Evolutionary conservation across 495 filamentous ascomycete genomes (phyloP), one percentile per base, ranked within the genome.

Genomic region (Lasiosphaeria miniovina): DNA sequence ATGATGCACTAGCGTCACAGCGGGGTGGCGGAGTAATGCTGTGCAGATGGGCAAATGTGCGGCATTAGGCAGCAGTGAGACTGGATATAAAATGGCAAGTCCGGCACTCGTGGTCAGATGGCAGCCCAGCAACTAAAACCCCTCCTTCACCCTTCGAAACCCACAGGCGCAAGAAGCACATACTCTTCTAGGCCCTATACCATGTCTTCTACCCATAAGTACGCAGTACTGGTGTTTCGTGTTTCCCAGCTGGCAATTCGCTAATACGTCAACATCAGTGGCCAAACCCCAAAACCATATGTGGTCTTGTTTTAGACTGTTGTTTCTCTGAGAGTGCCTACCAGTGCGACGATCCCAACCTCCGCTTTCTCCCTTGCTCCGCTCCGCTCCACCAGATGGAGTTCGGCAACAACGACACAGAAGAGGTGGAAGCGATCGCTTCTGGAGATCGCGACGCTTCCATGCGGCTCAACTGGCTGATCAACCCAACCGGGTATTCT

Each of bases 391-490:
- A n/a, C n/a, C n/a, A n/a, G n/a, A n/a, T n/a, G n/a, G n/a, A n/a
- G n/a, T n/a, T n/a, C n/a, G n/a, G n/a, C n/a, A n/a, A n/a, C n/a
- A n/a, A n/a, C n/a, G n/a, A n/a, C n/a, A n/a, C n/a, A n/a, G n/a
- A n/a, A n/a, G n/a, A n/a, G n/a, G n/a, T n/a, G n/a, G n/a, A n/a
- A n/a, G n/a, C n/a, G n/a, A n/a, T n/a, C n/a, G n/a, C n/a, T n/a
- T n/a, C n/a, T n/a, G n/a, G n/a, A n/a, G n/a, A n/a, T n/a, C 52
- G 59, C 52, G 33, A 49, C 36, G 59, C 52, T 2, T 49, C 52
- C 3, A 33, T 49, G 41, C 36, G 3, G 7, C 59, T 11, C 40
- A 61, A 61, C 59, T 61, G 59, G 59, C 52, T 61, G 24, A 52
- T 54, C 36, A 61, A 61, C 41, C 59, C 59, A 4, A 10, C 49